Evolutionary conservation across 2,329 filamentous ascomycete genomes (phyloP), one percentile per base, ranked within the genome.

Genomic region (Xylaria sp.): DNA sequence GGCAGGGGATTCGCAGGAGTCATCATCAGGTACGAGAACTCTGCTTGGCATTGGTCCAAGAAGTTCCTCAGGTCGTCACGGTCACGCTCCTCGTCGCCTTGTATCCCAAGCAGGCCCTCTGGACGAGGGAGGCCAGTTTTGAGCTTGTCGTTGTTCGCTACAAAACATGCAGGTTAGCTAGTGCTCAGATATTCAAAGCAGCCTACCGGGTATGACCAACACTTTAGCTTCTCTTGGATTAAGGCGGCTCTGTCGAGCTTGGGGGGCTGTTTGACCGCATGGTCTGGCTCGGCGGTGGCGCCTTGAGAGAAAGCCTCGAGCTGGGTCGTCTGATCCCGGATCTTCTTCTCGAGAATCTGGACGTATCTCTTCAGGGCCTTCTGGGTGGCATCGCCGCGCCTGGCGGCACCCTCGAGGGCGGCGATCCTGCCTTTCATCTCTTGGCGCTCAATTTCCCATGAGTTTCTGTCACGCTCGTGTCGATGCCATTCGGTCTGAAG

Each of bases 371-470:
- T 94, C 64, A 98, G 84, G 41, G 94, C 93, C 81, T 94, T 94
- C 76, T 97, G 94, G 67, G 94, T 89, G 70, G 93, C 92, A 81
- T 97, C 96, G 60, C 93, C 91, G 74, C 95, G 93, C 73, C 94
- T 88, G 39, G 91, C 89, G 74, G 97, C 93, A 64, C 96, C 96
- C 82, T 99, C 96, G 73, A 98, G 89, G 77, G 93, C 92, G 61
- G 95, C 95, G 83, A 99, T 98, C 78, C 97, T 91, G 74, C 93
- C 94, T 85, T 97, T 97, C 96, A 99, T 98, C 84, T 99, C 96
- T 77, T 97, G 96, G 79, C 94, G 91, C 82, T 99, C 96, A 80
- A 99, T 99, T 82, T 99, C 96, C 96, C 96, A 99, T 46, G 94
- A 91, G 83, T 99, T 99, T 76, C 96, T 90, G 79, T 98, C 96